Evolutionary conservation across 768 basidiomycete species (phyloP), one percentile per base, ranked within the genome.

Genomic region (Rhodotorula diobovata): DNA sequence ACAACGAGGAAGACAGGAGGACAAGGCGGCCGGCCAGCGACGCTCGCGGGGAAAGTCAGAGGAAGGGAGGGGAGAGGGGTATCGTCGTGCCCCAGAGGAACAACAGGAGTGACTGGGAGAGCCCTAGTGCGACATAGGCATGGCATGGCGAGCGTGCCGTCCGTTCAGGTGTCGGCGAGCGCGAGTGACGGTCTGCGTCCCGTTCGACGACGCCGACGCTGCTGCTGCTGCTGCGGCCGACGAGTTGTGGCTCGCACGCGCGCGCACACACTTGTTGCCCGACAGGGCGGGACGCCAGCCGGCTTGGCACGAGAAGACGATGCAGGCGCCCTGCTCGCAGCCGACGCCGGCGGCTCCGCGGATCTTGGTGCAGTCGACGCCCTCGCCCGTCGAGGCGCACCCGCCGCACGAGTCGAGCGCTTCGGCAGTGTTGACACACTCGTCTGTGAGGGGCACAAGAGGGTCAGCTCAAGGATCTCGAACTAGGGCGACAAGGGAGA

Each of bases 321-420:
- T 51, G 70, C 84, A 85, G 30, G 72, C 48, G 23, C 83, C 81
- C 25, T 68, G 67, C 1, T 71, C 71, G 77, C 83, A 84, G 21
- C 68, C 74, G 21, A 77, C 76, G 41, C 76, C 77, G 5, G 43
- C 35, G 10, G 84, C 86, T 58, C 86, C 85, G 56, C 81, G 71
- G 74, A 91, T 90, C 56, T 83, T 80, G 28, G 86, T 87, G 80
- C 90, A 92, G 79, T 92, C 88, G 79, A 86, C 81, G 35, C 90
- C 90, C 62, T 82, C 79, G 25, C 86, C 86, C n/a, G 84, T 80
- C 28, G 85, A 83, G 4, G 85, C 81, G 78, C 90, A 91, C 39
- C 90, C 90, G 72, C 90, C 90, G 80, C 90, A 91, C 23, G 87
- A 87, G 69, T 86, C 83, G 57, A 91, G 84, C 69, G 90, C 88